These are phyloP conservation scores for Theobroma grandiflorum DNA, from an alignment of 441 rosid species.

Conservation along the genomic window DNA sequence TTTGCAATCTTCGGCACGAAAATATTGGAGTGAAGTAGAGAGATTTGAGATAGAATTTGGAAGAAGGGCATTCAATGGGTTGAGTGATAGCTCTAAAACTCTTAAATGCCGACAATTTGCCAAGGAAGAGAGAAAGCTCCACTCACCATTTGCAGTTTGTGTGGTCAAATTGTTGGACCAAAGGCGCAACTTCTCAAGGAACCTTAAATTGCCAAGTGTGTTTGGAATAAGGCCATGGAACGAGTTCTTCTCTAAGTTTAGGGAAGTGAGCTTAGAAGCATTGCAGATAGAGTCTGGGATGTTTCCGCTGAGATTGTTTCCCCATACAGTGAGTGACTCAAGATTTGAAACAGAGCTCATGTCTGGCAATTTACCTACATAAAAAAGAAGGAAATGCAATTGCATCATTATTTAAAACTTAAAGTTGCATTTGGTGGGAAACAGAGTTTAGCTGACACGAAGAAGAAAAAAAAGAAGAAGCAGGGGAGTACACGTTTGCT, in stretches of 20 bases:
- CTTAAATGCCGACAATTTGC: background rate
- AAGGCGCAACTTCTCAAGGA: background rate
- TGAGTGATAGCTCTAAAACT: background rate
- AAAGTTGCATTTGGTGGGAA: too few species aligned
- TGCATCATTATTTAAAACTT: too few species aligned
- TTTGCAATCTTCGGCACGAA: background rate
- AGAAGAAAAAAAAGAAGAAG: too few species aligned
- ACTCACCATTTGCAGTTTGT: background rate
- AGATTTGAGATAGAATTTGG: conserved; percentile 28
- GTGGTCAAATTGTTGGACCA: background rate
- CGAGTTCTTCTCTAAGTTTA: fast-evolving
- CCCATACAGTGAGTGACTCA: background rate
- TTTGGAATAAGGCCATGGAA: background rate
- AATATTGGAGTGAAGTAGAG: background rate
- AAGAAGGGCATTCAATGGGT: background rate
- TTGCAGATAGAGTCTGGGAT: background rate
- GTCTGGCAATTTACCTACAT: background rate
- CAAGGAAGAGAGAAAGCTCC: background rate
- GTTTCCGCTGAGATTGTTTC: conserved; percentile 14
- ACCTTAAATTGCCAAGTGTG: background rate
- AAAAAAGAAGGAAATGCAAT: background rate
- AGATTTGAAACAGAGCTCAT: conserved; percentile 19
- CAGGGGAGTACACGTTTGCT: too few species aligned
- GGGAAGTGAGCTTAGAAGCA: background rate
- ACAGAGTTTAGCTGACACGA: too few species aligned